phyloP scores from a whole-genome alignment of 768 basidiomycete genomes.

The Ramaria rubella region DNA sequence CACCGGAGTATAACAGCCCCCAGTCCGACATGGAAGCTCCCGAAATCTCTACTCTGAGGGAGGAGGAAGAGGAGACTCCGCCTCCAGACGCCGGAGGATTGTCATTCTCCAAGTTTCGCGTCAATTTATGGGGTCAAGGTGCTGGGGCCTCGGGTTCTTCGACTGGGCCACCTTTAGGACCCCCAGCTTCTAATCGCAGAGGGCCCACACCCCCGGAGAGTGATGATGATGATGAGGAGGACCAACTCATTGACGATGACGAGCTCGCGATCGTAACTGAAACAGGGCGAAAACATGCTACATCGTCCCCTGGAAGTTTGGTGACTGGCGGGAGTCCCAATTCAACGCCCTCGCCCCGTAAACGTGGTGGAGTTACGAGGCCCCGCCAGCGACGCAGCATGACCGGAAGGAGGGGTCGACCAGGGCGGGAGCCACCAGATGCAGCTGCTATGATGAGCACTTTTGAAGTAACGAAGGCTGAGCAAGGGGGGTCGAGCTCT shows the following conservation, averaged over 20 bases:
- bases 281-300: neutral
- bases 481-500: neutral
- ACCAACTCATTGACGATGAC: slow-evolving; percentile 76
- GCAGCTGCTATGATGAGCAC: slow-evolving; percentile 13
- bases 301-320: neutral
- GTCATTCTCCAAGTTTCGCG: slow-evolving; percentile 35
- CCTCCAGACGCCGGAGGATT: slow-evolving; percentile 21
- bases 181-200: slow-evolving; percentile 28
- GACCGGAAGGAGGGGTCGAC: slow-evolving; percentile 7
- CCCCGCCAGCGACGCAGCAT: neutral
- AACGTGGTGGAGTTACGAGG: neutral
- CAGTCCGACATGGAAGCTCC: slow-evolving; percentile 66
- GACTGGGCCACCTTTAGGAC: slow-evolving; percentile 27
- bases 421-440: slow-evolving; percentile 9
- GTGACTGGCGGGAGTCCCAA: neutral
- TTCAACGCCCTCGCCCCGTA: neutral
- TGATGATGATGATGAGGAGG: slow-evolving; percentile 55
- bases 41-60: slow-evolving; percentile 69
- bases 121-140: slow-evolving; percentile 31
- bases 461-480: slow-evolving; percentile 9
- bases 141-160: neutral
- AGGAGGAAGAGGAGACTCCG: slow-evolving; percentile 63
- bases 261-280: slow-evolving; percentile 20
- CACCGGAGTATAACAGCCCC: neutral
- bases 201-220: slow-evolving; percentile 20